phyloP scores from a whole-genome alignment of 1,284 basidiomycete genomes.

The Ustilago esculenta region DNA sequence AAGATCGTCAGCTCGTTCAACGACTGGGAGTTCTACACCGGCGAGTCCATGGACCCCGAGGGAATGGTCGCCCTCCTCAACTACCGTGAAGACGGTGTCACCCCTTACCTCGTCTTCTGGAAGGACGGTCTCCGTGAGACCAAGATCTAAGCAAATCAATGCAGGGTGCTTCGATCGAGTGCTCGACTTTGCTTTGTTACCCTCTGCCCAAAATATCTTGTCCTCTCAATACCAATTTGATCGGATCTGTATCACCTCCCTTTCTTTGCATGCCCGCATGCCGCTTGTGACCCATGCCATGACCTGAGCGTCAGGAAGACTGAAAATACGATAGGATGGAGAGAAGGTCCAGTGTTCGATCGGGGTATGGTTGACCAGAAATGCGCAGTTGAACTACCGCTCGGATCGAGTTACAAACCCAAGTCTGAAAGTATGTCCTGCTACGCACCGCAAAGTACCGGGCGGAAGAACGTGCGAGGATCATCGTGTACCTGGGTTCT shows the following conservation, averaged over 20 bases:
- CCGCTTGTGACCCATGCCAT: too few species aligned
- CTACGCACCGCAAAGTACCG: too few species aligned
- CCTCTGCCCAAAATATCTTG: neutral
- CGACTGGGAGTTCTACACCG: slow-evolving; percentile 85
- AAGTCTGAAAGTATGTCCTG: too few species aligned
- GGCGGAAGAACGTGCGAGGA: too few species aligned
- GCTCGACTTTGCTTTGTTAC: neutral
- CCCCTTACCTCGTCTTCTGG: slow-evolving; percentile 74
- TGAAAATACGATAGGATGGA: too few species aligned
- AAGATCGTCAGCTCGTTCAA: slow-evolving; percentile 90
- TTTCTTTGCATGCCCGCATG: too few species aligned
- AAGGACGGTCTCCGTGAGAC: slow-evolving; percentile 66
- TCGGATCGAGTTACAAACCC: too few species aligned
- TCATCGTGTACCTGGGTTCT: too few species aligned
- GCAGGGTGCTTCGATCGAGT: neutral
- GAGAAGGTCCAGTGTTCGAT: too few species aligned
- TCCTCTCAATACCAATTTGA: slow-evolving; percentile 1
- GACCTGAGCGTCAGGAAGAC: too few species aligned
- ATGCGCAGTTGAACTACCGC: too few species aligned
- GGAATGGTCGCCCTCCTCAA: slow-evolving; percentile 67
- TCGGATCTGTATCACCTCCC: slow-evolving; percentile 4
- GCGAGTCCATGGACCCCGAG: slow-evolving; percentile 74
- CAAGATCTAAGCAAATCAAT: slow-evolving; percentile 66
- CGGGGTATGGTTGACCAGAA: too few species aligned
- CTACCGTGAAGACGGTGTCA: slow-evolving; percentile 72